A percentile compares a stretch with the other conserved stretches of the same genome.
Evolutionary conservation across 768 basidiomycete genomes (phyloP).

Genomic region (Mycena epipterygia): DNA sequence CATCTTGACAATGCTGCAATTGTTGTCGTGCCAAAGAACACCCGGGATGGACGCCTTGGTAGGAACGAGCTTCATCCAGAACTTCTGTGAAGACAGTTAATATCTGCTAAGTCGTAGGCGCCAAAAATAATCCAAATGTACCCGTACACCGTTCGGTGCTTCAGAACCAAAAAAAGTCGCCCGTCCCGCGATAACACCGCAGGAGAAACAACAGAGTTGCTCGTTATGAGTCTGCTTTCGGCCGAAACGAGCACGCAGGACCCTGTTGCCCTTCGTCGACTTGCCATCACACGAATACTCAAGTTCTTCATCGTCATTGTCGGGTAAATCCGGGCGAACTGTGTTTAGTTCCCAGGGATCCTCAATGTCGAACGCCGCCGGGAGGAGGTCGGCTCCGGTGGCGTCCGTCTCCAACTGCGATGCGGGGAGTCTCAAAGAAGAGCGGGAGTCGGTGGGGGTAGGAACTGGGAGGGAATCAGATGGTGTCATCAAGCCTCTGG

Average conservation of each 20-base stretch:
- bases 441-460: too few species aligned
- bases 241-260: not conserved
- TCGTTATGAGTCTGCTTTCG: constrained; percentile 2
- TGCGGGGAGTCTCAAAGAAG: not conserved
- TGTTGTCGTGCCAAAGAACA: constrained; percentile 2
- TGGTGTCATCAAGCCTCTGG: too few species aligned
- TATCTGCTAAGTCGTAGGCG: not conserved
- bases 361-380: not conserved
- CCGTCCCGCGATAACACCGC: not conserved
- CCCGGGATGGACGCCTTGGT: not conserved
- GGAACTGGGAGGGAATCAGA: too few species aligned
- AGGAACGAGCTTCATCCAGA: not conserved
- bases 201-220: not conserved
- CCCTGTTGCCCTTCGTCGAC: not conserved
- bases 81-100: not conserved
- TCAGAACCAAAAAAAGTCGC: not conserved
- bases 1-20: not conserved
- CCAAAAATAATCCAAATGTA: not conserved
- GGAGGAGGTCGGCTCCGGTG: constrained; percentile 2
- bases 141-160: not conserved
- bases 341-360: constrained; percentile 8
- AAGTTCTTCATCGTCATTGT: constrained; percentile 40
- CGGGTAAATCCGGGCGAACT: constrained; percentile 6
- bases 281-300: constrained; percentile 15
- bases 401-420: not conserved